These are phyloP conservation scores for Venturia oleaginea DNA, from an alignment of 2,329 filamentous ascomycete genomes.

Conservation along the genomic window DNA sequence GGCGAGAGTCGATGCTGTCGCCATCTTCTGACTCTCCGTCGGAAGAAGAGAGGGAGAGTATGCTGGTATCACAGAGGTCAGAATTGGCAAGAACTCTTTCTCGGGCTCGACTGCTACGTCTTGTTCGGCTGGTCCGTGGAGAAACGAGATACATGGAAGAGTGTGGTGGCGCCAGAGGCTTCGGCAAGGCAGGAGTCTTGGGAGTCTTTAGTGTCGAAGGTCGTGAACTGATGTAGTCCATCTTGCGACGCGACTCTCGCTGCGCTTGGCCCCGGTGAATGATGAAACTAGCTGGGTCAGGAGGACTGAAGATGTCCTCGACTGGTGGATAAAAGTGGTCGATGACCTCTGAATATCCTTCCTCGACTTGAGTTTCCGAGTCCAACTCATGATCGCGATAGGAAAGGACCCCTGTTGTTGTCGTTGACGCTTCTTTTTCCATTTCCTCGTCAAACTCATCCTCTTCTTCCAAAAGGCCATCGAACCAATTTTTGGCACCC, in stretches of 20 bases:
- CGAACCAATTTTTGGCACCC: slow-evolving; percentile 43
- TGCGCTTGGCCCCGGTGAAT: not conserved
- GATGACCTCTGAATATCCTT: not conserved
- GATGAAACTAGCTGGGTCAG: not conserved
- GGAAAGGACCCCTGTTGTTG: not conserved
- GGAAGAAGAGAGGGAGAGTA: slow-evolving; percentile 31
- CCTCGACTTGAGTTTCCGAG: not conserved
- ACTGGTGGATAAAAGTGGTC: not conserved
- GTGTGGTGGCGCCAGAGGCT: not conserved
- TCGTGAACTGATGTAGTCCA: not conserved
- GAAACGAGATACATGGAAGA: not conserved
- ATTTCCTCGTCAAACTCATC: slow-evolving; percentile 21
- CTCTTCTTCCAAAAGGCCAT: slow-evolving; percentile 34
- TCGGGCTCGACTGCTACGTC: slow-evolving; percentile 19
- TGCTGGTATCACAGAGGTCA: slow-evolving; percentile 29
- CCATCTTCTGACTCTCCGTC: slow-evolving; percentile 21
- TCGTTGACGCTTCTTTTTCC: not conserved
- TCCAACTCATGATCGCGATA: not conserved
- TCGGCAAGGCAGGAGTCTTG: not conserved
- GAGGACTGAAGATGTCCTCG: not conserved
- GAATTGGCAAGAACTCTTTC: slow-evolving; percentile 24
- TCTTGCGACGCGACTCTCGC: not conserved
- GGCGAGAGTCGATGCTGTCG: slow-evolving; percentile 18
- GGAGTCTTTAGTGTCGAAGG: not conserved
- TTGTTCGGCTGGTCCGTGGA: not conserved